Evolutionary conservation across 2,329 filamentous ascomycete species (phyloP).

Genomic region (Aspergillus sp.): DNA sequence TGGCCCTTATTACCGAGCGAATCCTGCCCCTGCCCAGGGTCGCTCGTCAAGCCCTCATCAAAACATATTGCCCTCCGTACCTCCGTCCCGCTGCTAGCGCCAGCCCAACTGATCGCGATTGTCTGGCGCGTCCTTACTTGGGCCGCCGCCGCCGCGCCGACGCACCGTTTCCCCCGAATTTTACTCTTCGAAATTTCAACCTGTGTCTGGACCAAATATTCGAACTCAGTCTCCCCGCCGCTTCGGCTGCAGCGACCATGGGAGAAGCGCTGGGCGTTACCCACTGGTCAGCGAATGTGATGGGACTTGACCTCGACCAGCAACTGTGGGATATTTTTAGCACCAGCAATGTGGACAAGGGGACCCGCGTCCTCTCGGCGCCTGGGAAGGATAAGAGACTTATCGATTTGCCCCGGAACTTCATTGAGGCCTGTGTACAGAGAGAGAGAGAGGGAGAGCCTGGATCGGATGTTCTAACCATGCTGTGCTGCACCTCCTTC

Average conservation of each 20-base stretch:
- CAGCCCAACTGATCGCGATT: slow-evolving; percentile 7
- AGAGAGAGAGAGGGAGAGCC: too few species aligned
- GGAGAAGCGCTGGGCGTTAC: slow-evolving; percentile 5
- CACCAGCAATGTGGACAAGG: background rate
- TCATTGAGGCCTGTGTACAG: slow-evolving; percentile 2
- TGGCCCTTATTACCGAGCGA: slow-evolving; percentile 10
- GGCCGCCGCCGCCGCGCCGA: slow-evolving; percentile 3
- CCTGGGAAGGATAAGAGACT: background rate
- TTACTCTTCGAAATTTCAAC: slow-evolving; percentile 7
- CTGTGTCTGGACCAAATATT: slow-evolving; percentile 6
- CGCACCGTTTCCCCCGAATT: slow-evolving; percentile 2
- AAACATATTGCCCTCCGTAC: slow-evolving; percentile 9
- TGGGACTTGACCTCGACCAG: background rate
- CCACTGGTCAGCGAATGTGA: slow-evolving; percentile 6
- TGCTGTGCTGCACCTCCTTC: too few species aligned
- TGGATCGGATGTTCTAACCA: too few species aligned
- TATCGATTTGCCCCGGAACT: slow-evolving; percentile 1
- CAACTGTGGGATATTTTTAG: slow-evolving; percentile 4
- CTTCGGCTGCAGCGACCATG: background rate
- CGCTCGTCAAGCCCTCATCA: slow-evolving; percentile 12
- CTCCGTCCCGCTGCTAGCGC: background rate
- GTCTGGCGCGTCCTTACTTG: slow-evolving; percentile 8
- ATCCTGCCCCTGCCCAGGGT: slow-evolving; percentile 13
- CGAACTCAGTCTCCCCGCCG: slow-evolving; percentile 4
- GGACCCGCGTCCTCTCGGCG: background rate